Conservation (phyloP, 352 stramenopile species). For the Phytophthora sp. region DNA sequence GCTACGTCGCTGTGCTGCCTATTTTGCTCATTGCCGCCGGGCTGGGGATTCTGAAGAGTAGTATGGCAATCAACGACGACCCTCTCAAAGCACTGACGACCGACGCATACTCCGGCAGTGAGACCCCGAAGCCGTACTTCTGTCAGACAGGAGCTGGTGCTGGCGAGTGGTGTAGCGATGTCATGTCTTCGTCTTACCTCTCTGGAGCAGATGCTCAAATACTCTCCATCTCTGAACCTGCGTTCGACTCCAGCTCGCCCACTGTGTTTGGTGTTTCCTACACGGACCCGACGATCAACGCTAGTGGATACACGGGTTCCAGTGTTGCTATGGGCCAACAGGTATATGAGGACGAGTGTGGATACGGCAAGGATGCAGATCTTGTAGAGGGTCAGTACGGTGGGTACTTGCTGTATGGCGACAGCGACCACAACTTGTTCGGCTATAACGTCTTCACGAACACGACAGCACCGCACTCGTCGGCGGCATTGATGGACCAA, state of each 20-base stretch:
- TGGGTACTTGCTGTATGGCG: constrained; percentile 46
- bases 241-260: constrained; percentile 38
- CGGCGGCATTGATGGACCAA: constrained; percentile 54
- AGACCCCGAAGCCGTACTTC: constrained; percentile 44
- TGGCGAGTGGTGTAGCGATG: constrained; percentile 39
- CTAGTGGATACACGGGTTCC: constrained; percentile 44
- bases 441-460: constrained; percentile 67
- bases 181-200: constrained; percentile 38
- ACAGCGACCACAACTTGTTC: constrained; percentile 41
- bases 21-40: constrained; percentile 54
- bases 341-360: constrained; percentile 44
- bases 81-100: constrained; percentile 33
- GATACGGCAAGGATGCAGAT: constrained; percentile 33
- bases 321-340: constrained; percentile 39
- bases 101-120: constrained; percentile 13
- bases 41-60: constrained; percentile 45
- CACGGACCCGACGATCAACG: constrained; percentile 48
- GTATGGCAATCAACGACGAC: constrained; percentile 37
- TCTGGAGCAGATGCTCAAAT: constrained; percentile 24
- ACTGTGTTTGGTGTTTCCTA: constrained; percentile 60
- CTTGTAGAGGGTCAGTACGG: constrained; percentile 46
- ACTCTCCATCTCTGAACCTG: constrained; percentile 22
- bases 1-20: constrained; percentile 53
- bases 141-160: constrained; percentile 30
- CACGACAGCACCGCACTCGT: constrained; percentile 48